These are phyloP conservation scores for Ogataea thermomethanolica DNA, from an alignment of 805 yeast genomes.

Conservation along the genomic window DNA sequence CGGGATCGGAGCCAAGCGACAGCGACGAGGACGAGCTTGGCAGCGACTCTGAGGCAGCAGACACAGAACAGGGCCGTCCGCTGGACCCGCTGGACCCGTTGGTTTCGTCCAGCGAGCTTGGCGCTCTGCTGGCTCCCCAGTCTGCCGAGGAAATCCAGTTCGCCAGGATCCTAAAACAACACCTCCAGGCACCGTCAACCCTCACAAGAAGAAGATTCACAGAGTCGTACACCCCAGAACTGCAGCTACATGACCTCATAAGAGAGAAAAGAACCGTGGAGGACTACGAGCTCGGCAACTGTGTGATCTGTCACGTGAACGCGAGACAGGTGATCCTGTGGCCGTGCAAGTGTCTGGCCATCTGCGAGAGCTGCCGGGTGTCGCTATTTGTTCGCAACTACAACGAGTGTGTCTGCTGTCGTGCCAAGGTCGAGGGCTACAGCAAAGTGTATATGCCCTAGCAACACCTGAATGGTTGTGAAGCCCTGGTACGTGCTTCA, in stretches of 20 bases:
- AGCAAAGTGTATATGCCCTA: slow-evolving; percentile 58
- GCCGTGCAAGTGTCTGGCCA: slow-evolving; percentile 90
- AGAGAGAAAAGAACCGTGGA: slow-evolving; percentile 17
- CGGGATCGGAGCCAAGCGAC: slow-evolving; percentile 1
- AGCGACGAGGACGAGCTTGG: background rate
- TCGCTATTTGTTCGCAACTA: slow-evolving; percentile 70
- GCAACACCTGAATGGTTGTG: slow-evolving; percentile 9
- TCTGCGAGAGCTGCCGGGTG: slow-evolving; percentile 80
- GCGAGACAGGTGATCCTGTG: slow-evolving; percentile 77
- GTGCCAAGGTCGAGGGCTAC: slow-evolving; percentile 66
- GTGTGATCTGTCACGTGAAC: slow-evolving; percentile 80
- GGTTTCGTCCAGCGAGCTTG: slow-evolving; percentile 21
- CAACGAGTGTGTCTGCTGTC: slow-evolving; percentile 81
- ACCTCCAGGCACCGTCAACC: slow-evolving; percentile 17
- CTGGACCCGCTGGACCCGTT: background rate
- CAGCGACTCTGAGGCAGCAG: too few species aligned
- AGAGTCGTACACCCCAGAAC: slow-evolving; percentile 21
- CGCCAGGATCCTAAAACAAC: slow-evolving; percentile 30
- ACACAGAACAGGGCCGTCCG: too few species aligned
- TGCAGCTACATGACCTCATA: slow-evolving; percentile 28
- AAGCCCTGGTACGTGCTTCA: slow-evolving; percentile 8
- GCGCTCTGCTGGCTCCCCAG: slow-evolving; percentile 24
- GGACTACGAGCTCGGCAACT: slow-evolving; percentile 38
- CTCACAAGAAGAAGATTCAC: slow-evolving; percentile 31
- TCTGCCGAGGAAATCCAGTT: slow-evolving; percentile 25